phyloP scores from a whole-genome alignment of 495 filamentous ascomycete species.

The Talaromyces proteolyticus region DNA sequence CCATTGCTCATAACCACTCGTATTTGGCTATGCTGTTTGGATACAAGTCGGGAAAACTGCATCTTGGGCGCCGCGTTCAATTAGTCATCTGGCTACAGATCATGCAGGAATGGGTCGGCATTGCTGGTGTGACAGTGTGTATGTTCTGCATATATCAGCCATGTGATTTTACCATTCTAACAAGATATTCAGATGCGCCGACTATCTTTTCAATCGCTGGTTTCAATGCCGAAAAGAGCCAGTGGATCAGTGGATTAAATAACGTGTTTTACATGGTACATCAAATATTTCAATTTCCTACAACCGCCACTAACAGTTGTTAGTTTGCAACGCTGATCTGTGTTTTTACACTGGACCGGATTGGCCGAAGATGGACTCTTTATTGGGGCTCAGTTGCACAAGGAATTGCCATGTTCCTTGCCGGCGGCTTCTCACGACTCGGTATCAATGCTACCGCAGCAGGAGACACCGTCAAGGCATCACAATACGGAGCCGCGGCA shows the following conservation, averaged over 20 bases:
- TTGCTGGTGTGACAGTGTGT: conserved; percentile 65
- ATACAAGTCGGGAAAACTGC: conserved; percentile 54
- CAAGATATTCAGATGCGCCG: conserved; percentile 35
- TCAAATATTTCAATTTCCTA: not conserved
- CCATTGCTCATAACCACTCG: conserved; percentile 41
- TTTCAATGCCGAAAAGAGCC: conserved; percentile 50
- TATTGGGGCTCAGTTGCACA: conserved; percentile 63
- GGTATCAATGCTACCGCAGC: conserved; percentile 31
- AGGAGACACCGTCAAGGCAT: conserved; percentile 33
- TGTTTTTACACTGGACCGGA: conserved; percentile 63
- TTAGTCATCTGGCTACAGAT: conserved; percentile 69
- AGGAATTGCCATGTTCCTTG: conserved; percentile 55
- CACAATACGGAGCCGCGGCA: conserved; percentile 54
- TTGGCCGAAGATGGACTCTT: conserved; percentile 62
- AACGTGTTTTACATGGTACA: conserved; percentile 56
- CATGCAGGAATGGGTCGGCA: conserved; percentile 69
- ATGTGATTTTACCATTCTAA: not conserved
- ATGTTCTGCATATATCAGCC: conserved; percentile 11
- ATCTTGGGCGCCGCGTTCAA: conserved; percentile 60
- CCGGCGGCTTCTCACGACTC: conserved; percentile 47
- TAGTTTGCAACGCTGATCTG: conserved; percentile 57
- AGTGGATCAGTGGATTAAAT: conserved; percentile 66
- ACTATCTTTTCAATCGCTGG: conserved; percentile 66
- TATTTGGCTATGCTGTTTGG: conserved; percentile 63
- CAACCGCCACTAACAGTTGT: not conserved